phyloP scores from a whole-genome alignment of 805 yeast genomes.

The Nakazawaea ambrosiae region DNA sequence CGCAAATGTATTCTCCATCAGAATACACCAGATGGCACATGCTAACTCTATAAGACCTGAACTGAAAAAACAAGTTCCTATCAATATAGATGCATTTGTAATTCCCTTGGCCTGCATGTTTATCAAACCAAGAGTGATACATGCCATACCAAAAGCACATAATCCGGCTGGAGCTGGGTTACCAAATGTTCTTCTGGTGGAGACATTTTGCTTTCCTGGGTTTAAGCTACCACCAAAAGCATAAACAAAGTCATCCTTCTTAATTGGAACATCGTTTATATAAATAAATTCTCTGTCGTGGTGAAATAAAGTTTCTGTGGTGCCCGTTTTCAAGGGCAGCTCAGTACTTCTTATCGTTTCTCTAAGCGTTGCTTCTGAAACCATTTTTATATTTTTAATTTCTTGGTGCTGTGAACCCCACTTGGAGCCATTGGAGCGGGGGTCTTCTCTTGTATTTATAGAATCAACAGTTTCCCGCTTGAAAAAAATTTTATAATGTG shows the following conservation, averaged over 20 bases:
- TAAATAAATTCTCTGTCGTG: conserved; percentile 34
- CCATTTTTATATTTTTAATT: conserved; percentile 2
- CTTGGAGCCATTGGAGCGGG: background rate
- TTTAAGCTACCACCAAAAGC: conserved; percentile 61
- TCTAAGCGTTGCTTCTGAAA: background rate
- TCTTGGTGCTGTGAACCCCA: no score
- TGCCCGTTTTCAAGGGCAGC: background rate
- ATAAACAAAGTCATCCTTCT: conserved; percentile 46
- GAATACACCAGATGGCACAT: conserved; percentile 43
- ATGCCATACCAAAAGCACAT: conserved; percentile 38
- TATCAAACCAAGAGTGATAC: conserved; percentile 40
- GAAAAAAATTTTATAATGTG: no score
- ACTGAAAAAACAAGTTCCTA: conserved; percentile 65
- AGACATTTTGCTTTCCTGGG: conserved; percentile 23
- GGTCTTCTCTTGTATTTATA: background rate
- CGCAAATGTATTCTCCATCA: conserved; percentile 48
- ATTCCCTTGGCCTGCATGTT: conserved; percentile 40
- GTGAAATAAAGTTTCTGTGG: conserved; percentile 2
- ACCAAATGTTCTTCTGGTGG: conserved; percentile 20
- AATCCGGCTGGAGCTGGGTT: conserved; percentile 55
- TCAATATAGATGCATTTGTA: conserved; percentile 46
- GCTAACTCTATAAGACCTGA: conserved; percentile 43
- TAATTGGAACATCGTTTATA: conserved; percentile 35
- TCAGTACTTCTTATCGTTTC: conserved; percentile 2
- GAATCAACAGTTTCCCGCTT: no score